Conservation (phyloP, 768 basidiomycete genomes). For the Amanita polypyramis region DNA sequence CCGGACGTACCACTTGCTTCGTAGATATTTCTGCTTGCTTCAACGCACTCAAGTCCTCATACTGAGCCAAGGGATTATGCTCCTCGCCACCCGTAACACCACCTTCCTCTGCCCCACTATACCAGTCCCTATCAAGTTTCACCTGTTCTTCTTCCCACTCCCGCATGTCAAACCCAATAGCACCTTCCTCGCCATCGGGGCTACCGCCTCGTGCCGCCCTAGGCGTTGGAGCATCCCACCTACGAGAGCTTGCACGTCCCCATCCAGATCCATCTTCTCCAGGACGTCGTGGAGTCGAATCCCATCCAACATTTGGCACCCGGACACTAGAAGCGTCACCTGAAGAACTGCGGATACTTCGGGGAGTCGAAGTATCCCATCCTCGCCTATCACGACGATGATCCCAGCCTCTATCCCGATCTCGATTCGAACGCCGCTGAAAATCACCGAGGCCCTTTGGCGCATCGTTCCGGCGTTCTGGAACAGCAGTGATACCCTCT, state of each 20-base stretch:
- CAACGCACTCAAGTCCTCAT: slow-evolving; percentile 67
- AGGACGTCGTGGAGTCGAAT: slow-evolving; percentile 70
- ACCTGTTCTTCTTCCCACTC: slow-evolving; percentile 99
- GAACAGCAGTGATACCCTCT: slow-evolving; percentile 66
- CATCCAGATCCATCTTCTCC: slow-evolving; percentile 53
- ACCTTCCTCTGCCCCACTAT: slow-evolving; percentile 83
- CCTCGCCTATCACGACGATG: slow-evolving; percentile 25
- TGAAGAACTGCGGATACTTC: slow-evolving; percentile 35
- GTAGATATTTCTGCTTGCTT: slow-evolving; percentile 69
- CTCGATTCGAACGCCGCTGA: slow-evolving; percentile 82
- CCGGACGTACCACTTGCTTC: slow-evolving; percentile 54
- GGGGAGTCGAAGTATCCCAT: slow-evolving; percentile 53
- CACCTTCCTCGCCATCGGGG: slow-evolving; percentile 57
- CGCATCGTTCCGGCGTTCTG: slow-evolving; percentile 43
- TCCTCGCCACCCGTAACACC: slow-evolving; percentile 83
- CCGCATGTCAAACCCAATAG: slow-evolving; percentile 57
- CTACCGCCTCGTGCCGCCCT: slow-evolving; percentile 55
- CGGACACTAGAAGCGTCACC: slow-evolving; percentile 75
- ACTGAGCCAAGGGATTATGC: slow-evolving; percentile 87
- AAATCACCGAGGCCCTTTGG: slow-evolving; percentile 87
- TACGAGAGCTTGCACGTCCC: slow-evolving; percentile 43
- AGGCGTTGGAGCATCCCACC: slow-evolving; percentile 84
- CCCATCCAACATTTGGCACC: slow-evolving; percentile 90
- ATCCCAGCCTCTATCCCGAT: slow-evolving; percentile 41
- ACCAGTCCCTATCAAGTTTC: slow-evolving; percentile 91